Evolutionary conservation across 495 filamentous ascomycete species (phyloP), one percentile per base, ranked within the genome.

Genomic region (Neurospora sp.): DNA sequence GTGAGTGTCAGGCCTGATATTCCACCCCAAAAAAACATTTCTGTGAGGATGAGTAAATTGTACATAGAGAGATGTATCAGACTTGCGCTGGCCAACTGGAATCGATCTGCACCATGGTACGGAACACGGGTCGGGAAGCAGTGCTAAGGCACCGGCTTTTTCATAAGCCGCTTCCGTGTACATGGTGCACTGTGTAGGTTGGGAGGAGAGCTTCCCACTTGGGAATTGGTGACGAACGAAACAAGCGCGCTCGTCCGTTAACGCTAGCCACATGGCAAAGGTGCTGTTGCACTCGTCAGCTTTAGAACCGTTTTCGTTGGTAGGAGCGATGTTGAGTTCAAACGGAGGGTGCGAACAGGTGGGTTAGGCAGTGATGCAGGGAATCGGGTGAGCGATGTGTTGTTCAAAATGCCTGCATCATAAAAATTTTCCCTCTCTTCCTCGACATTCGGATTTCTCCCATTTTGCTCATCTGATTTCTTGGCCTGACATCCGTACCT

Each of bases 351-450:
- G 74, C 71, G 31, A 79, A 81, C 80, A 80, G 81, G 76, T 79
- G 80, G 81, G 83, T 86, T 83, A 85, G 84, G 84, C 84, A 84
- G 83, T 82, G 80, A 82, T 85, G 84, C 84, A 82, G 81, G 79
- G 77, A 78, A 77, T 84, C 81, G 81, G 83, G 83, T 66, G 53
- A 66, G 53, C 83, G 79, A 75, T 79, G 81, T 82, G 78, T 82
- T 84, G 81, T 86, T 75, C 75, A 72, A 74, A 70, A 74, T 72
- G 73, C 59, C 73, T 76, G 76, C 77, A 81, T 81, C 74, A 76
- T 77, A 80, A 53, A 68, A 73, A 68, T 68, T 76, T 76, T 35
- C 16, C 53, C 27, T 66, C 14, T 76, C 74, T 35, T 9, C 53
- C 27, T 66, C 14, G 12, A 35, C 12, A 35, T 66, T 66, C 53